Conservation (phyloP, 768 basidiomycete species). For the Boletus subparvulus region DNA sequence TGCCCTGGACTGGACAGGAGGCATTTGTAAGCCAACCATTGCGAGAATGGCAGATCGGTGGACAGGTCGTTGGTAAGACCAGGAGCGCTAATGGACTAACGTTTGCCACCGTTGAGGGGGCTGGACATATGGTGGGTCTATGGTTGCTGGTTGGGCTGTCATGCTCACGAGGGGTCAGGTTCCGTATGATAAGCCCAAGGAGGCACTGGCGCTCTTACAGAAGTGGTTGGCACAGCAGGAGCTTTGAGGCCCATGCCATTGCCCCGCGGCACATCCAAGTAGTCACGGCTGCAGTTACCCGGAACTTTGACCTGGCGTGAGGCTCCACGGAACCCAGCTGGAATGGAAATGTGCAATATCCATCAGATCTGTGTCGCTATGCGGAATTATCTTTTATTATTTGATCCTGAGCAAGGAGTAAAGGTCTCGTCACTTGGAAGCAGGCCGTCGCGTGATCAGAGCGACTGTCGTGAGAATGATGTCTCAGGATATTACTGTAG, state of each 20-base stretch:
- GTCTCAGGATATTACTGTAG: background rate
- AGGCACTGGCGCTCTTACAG: constrained; percentile 49
- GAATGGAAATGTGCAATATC: background rate
- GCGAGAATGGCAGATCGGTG: constrained; percentile 58
- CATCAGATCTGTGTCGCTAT: background rate
- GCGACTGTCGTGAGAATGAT: background rate
- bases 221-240: constrained; percentile 43
- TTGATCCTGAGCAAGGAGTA: background rate
- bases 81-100: constrained; percentile 62
- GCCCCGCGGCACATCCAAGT: background rate
- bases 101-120: constrained; percentile 63
- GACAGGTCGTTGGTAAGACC: constrained; percentile 50
- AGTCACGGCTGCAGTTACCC: background rate
- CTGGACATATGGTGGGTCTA: constrained; percentile 69
- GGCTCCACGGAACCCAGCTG: background rate
- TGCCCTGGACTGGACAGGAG: constrained; percentile 68
- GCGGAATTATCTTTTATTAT: background rate
- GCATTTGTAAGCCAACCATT: constrained; percentile 49
- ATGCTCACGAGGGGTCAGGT: constrained; percentile 36
- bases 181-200: constrained; percentile 62
- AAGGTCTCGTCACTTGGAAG: background rate
- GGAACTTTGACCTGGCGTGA: background rate
- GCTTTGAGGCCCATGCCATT: constrained; percentile 6
- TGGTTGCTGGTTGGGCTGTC: background rate
- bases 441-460: background rate